A percentile compares a stretch with the other conserved stretches of the same genome.
Conservation (phyloP, 163 green algal species). For the Coccomyxa subellipsoidea region DNA sequence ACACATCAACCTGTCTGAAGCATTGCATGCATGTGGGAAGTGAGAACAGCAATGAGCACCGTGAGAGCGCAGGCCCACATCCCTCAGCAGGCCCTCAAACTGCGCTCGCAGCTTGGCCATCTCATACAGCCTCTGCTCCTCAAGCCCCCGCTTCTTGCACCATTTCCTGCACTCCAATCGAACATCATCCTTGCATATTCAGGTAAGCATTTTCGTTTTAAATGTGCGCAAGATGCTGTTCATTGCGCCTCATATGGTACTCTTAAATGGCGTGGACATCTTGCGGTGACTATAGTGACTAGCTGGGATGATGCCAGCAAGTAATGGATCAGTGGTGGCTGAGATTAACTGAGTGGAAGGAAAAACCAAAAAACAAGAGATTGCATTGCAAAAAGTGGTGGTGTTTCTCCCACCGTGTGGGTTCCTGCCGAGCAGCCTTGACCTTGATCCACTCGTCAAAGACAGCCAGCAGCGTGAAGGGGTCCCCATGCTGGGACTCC, state of each 20-base stretch:
- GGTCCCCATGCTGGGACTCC: neutral
- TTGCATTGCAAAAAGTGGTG: neutral
- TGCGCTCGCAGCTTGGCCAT: neutral
- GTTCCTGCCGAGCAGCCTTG: neutral
- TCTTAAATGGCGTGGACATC: too few relatives aligned
- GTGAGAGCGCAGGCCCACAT: neutral
- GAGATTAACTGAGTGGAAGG: too few relatives aligned
- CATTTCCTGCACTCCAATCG: neutral
- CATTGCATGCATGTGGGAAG: too few relatives aligned
- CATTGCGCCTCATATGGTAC: too few relatives aligned
- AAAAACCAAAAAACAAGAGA: too few relatives aligned
- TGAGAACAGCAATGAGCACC: neutral
- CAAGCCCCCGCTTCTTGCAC: neutral
- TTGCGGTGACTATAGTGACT: too few relatives aligned
- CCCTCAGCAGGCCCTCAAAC: neutral
- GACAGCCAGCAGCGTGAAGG: neutral
- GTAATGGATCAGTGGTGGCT: neutral
- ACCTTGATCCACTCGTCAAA: neutral
- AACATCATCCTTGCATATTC: too few relatives aligned
- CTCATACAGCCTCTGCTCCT: neutral
- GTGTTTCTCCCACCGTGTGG: neutral
- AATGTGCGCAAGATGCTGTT: too few relatives aligned
- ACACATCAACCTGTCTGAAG: too few relatives aligned
- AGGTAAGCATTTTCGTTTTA: too few relatives aligned
- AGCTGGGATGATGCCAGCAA: too few relatives aligned